phyloP scores from a whole-genome alignment of 2,329 filamentous ascomycete species.

The Kalmusia sp. region DNA sequence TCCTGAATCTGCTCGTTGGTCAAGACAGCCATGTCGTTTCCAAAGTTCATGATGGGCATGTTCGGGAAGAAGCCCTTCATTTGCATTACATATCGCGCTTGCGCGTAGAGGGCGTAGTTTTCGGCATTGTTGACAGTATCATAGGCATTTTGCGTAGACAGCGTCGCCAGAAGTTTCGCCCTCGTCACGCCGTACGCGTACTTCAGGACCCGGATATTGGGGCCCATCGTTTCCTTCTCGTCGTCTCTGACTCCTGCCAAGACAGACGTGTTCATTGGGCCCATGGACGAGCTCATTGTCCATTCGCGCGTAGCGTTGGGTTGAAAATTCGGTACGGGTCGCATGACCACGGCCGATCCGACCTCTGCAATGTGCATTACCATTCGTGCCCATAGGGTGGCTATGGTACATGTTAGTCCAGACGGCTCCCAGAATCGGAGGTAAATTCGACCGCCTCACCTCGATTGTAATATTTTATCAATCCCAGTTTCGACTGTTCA shows the following conservation, averaged over 20 bases:
- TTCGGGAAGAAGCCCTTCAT: slow-evolving; percentile 39
- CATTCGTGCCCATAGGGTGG: slow-evolving; percentile 43
- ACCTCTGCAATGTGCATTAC: slow-evolving; percentile 42
- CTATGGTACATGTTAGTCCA: slow-evolving; percentile 14
- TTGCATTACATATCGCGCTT: slow-evolving; percentile 38
- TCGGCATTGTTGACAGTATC: slow-evolving; percentile 44
- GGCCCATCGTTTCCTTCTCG: slow-evolving; percentile 25
- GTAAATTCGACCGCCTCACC: slow-evolving; percentile 13
- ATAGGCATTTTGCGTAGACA: slow-evolving; percentile 40
- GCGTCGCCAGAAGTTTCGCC: slow-evolving; percentile 37
- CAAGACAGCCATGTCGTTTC: slow-evolving; percentile 36
- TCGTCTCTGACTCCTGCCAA: slow-evolving; percentile 40
- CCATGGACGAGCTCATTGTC: slow-evolving; percentile 21
- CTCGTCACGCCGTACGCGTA: slow-evolving; percentile 43
- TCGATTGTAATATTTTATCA: slow-evolving; percentile 43
- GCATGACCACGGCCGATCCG: slow-evolving; percentile 35
- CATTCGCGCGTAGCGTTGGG: slow-evolving; percentile 30
- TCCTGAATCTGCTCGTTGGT: slow-evolving; percentile 42
- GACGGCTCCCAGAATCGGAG: not conserved
- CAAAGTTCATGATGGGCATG: slow-evolving; percentile 39
- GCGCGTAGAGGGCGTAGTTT: slow-evolving; percentile 43
- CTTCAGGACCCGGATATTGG: slow-evolving; percentile 33
- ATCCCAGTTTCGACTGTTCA: slow-evolving; percentile 27
- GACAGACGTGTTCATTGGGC: slow-evolving; percentile 42
- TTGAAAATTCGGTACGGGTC: slow-evolving; percentile 17